Evolutionary conservation across 805 yeast genomes (phyloP).

Genomic region (Yamadazyma takamatsuzukensis): DNA sequence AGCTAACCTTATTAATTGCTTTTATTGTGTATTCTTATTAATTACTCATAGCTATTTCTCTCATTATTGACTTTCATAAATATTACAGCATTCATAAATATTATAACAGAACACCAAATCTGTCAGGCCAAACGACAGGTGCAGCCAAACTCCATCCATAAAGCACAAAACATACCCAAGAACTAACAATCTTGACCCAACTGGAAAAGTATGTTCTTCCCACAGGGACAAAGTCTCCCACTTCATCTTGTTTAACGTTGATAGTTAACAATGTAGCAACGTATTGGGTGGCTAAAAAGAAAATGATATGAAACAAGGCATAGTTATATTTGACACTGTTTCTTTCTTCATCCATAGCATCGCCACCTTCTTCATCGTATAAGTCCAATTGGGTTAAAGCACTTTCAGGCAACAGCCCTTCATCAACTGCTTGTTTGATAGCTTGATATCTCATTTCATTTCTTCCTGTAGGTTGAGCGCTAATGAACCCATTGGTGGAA

Average conservation of each 20-base stretch:
- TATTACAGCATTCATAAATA: constrained; percentile 1
- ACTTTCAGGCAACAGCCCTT: constrained; percentile 90
- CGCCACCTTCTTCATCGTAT: constrained; percentile 28
- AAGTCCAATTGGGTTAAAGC: constrained; percentile 77
- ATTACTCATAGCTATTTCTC: too few relatives aligned
- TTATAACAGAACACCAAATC: constrained; percentile 50
- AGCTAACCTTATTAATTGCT: too few relatives aligned
- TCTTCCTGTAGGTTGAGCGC: constrained; percentile 49
- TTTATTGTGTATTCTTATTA: too few relatives aligned
- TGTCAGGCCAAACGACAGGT: constrained; percentile 85
- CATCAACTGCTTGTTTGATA: constrained; percentile 89
- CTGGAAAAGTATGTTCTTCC: constrained; percentile 95
- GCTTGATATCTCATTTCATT: constrained; percentile 83
- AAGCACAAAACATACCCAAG: constrained; percentile 85
- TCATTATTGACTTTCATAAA: neutral
- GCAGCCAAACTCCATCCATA: constrained; percentile 92
- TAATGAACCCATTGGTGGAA: constrained; percentile 39
- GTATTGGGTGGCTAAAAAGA: constrained; percentile 94
- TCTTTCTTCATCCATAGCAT: constrained; percentile 56
- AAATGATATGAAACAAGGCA: constrained; percentile 82
- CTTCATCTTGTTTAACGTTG: constrained; percentile 79
- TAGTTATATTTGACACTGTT: constrained; percentile 75
- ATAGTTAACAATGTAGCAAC: constrained; percentile 90
- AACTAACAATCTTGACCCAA: constrained; percentile 88
- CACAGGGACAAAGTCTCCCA: constrained; percentile 91